A percentile compares a stretch with the other conserved stretches of the same genome.
These are phyloP conservation scores for Komagataella pastoris DNA, from an alignment of 805 yeast species.

Conservation along the genomic window DNA sequence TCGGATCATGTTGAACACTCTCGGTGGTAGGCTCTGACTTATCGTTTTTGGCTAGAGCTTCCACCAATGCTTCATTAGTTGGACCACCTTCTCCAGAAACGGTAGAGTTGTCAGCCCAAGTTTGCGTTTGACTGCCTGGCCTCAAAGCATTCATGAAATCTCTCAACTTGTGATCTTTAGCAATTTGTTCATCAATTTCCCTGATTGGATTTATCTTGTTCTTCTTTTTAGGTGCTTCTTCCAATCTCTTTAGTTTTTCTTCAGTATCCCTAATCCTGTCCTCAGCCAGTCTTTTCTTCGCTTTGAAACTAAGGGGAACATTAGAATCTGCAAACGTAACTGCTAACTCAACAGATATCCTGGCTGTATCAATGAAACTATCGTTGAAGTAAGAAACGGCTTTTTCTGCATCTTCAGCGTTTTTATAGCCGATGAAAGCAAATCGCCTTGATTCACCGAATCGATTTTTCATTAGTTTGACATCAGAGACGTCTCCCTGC, in stretches of 20 bases:
- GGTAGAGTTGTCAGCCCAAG: constrained; percentile 61
- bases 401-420: constrained; percentile 57
- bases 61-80: constrained; percentile 26
- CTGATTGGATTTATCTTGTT: constrained; percentile 18
- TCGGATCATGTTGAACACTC: constrained; percentile 13
- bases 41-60: constrained; percentile 20
- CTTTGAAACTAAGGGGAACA: constrained; percentile 57
- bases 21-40: constrained; percentile 1
- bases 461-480: constrained; percentile 66
- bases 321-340: constrained; percentile 75
- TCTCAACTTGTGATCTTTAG: constrained; percentile 48
- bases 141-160: constrained; percentile 81
- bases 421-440: constrained; percentile 82
- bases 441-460: constrained; percentile 85
- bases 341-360: constrained; percentile 69
- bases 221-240: constrained; percentile 26
- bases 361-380: constrained; percentile 74
- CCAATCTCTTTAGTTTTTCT: constrained; percentile 28
- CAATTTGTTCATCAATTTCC: constrained; percentile 46
- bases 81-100: constrained; percentile 34
- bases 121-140: constrained; percentile 52
- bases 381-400: constrained; percentile 69
- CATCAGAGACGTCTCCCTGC: constrained; percentile 70
- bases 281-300: constrained; percentile 34
- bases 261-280: constrained; percentile 35